Percentiles rank a stretch among this genome's conserved stretches.
Evolutionary conservation across 2,329 filamentous ascomycete species (phyloP).

Genomic region (Cryphonectria nitschkei): DNA sequence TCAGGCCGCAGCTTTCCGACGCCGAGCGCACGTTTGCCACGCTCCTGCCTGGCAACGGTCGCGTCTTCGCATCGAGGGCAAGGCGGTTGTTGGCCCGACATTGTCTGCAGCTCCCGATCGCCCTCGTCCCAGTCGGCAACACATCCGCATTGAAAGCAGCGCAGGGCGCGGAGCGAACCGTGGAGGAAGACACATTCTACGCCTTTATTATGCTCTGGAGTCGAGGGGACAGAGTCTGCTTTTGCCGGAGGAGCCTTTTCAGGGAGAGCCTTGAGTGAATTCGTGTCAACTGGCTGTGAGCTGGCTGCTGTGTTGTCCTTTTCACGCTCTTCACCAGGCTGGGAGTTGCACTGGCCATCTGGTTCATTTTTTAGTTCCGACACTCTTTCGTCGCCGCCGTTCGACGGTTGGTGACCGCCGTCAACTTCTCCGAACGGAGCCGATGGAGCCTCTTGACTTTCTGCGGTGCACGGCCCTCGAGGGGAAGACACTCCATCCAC

Average conservation of each 20-base stretch:
- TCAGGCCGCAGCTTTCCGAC: constrained; percentile 72
- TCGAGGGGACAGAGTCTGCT: constrained; percentile 22
- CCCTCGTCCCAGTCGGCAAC: constrained; percentile 64
- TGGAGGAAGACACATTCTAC: constrained; percentile 73
- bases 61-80: constrained; percentile 69
- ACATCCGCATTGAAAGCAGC: constrained; percentile 65
- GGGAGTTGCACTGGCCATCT: background rate
- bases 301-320: background rate
- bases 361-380: background rate
- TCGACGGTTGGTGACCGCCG: background rate
- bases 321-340: background rate
- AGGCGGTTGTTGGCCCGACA: constrained; percentile 67
- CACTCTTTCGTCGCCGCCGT: background rate
- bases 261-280: constrained; percentile 10
- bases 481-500: background rate
- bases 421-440: background rate
- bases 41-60: constrained; percentile 64
- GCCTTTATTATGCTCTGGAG: constrained; percentile 43
- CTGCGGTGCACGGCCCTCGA: background rate
- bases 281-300: constrained; percentile 6
- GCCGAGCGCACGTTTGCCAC: constrained; percentile 68
- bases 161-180: constrained; percentile 66
- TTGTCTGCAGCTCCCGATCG: constrained; percentile 57
- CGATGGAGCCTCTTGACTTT: background rate
- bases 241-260: constrained; percentile 29